Evolutionary conservation across 306 rosid genomes (phyloP).

Genomic region (Rosa chinensis): DNA sequence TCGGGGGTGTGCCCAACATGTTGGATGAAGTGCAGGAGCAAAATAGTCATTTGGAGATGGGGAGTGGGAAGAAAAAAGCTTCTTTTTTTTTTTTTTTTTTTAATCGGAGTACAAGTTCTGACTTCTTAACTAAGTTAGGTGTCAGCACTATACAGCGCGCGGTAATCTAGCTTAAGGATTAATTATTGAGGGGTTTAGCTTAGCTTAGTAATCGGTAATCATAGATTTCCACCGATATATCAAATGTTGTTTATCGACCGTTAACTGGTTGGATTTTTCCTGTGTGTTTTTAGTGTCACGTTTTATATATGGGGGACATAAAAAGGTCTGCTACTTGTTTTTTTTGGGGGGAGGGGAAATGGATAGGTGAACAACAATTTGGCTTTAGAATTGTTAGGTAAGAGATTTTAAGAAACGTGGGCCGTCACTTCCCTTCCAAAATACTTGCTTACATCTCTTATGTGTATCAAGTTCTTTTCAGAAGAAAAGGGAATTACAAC

Average conservation of each 20-base stretch:
- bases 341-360: no score
- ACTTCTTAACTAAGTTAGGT: background rate
- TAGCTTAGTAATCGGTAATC: background rate
- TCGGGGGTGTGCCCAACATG: no score
- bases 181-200: background rate
- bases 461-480: no score
- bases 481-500: no score
- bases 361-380: background rate
- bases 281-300: background rate
- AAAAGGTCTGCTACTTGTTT: background rate
- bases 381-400: no score
- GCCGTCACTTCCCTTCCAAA: no score
- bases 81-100: no score
- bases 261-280: background rate
- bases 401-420: no score
- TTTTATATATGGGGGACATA: background rate
- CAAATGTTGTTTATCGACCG: background rate
- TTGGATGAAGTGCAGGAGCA: background rate
- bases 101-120: no score
- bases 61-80: background rate
- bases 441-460: no score
- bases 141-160: background rate
- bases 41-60: constrained; percentile 19
- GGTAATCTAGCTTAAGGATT: background rate
- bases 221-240: background rate